Evolutionary conservation across 2,329 filamentous ascomycete genomes (phyloP).

Genomic region (Fusarium kyushuense): DNA sequence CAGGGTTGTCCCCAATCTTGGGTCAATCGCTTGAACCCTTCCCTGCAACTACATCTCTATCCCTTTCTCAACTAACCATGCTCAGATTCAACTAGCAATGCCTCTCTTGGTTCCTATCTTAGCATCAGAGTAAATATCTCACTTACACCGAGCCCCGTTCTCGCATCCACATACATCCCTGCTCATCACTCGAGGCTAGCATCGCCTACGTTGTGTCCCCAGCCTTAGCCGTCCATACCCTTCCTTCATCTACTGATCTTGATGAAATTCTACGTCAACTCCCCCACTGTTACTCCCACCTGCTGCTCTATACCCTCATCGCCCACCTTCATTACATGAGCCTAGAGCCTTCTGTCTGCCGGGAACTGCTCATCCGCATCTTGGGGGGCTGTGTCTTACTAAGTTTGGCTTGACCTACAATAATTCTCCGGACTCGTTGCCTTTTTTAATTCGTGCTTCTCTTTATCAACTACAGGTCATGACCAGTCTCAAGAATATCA

Average conservation of each 20-base stretch:
- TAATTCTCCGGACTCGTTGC: constrained; percentile 50
- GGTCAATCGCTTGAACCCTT: constrained; percentile 33
- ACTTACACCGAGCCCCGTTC: constrained; percentile 35
- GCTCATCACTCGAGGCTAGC: constrained; percentile 42
- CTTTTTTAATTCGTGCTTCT: constrained; percentile 51
- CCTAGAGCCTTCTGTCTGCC: constrained; percentile 48
- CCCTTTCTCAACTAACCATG: constrained; percentile 29
- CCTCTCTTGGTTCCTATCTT: constrained; percentile 47
- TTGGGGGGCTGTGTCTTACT: constrained; percentile 60
- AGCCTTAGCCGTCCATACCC: constrained; percentile 40
- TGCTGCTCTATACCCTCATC: constrained; percentile 47
- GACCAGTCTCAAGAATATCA: constrained; percentile 68
- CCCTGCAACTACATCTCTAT: constrained; percentile 29
- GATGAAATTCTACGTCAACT: constrained; percentile 42
- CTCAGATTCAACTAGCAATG: constrained; percentile 43
- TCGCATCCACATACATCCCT: constrained; percentile 38
- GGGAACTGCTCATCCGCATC: constrained; percentile 50
- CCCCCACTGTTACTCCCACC: constrained; percentile 42
- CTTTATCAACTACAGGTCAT: constrained; percentile 60
- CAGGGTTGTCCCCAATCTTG: constrained; percentile 46
- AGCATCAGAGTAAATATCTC: constrained; percentile 39
- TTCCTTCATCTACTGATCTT: constrained; percentile 48
- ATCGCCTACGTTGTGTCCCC: constrained; percentile 39
- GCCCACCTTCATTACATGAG: constrained; percentile 51
- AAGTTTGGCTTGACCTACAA: constrained; percentile 56